Evolutionary conservation across 495 filamentous ascomycete species (phyloP), one percentile per base, ranked within the genome.

Genomic region (Apiosordaria backusii): DNA sequence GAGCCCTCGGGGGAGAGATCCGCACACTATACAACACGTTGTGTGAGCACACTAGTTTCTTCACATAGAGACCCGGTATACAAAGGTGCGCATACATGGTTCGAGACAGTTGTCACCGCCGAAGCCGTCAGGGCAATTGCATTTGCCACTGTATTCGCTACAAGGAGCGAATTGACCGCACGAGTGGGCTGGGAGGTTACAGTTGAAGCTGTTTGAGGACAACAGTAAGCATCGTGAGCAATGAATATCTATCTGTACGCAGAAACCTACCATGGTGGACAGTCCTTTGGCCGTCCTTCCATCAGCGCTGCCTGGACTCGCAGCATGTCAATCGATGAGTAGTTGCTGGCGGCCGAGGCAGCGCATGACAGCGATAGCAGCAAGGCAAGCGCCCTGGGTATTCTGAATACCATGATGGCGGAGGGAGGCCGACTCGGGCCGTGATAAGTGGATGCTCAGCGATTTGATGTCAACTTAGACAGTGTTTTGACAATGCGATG

Each of bases 31-130:
- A 68, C 61, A 13, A 61, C 23, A 10, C 29, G 21, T 55, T 4
- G 21, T 22, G 60, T 74, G 13, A 74, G 66, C 19, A 65, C 64
- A 7, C 54, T n/a, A 19, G 29, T 10, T 3, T n/a, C 19, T 9
- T 60, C 4, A 4, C 24, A 25, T 65, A 13, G 25, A 22, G 15
- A 29, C 59, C 18, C 29, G 45, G 27, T 6, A 24, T 24, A 25
- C 0, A 10, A 27, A 63, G 68, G 27, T 29, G 60, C 53, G 61
- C 81, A 61, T 82, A 89, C 86, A 79, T 45, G 95, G 95, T 67
- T 87, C 77, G 9, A 93, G 84, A 71, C 95, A 99, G 77, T 97
- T 92, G 71, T 96, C 90, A 58, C 93, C 94, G 54, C 92, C 96
- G 74, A 92, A 99, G 16, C 95, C 95, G 1, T 90, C 84, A 1